phyloP scores from a whole-genome alignment of 2,329 filamentous ascomycete species.

The Arthrobotrys entomopaga region DNA sequence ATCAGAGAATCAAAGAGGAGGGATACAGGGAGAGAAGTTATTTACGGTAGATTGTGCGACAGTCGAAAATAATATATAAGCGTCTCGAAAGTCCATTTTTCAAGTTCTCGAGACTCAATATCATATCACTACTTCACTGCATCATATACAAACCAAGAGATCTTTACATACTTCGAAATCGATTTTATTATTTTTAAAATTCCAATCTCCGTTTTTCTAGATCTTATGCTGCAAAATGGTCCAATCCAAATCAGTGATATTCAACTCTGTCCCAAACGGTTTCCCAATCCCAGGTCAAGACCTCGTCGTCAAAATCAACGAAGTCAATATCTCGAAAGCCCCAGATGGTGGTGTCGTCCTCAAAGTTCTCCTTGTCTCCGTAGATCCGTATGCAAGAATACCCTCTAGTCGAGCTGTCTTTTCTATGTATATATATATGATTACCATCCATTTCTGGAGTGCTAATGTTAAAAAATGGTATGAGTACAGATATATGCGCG shows the following conservation, averaged over 20 bases:
- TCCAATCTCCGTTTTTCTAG: conserved; percentile 10
- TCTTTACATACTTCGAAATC: too few species aligned
- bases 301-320: conserved; percentile 72
- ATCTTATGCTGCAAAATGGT: conserved; percentile 38
- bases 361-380: conserved; percentile 77
- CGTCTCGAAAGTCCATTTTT: too few species aligned
- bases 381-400: conserved; percentile 70
- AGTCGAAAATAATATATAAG: too few species aligned
- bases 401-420: neutral
- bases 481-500: conserved; percentile 73
- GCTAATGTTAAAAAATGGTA: conserved; percentile 5
- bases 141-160: too few species aligned
- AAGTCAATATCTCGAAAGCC: conserved; percentile 73
- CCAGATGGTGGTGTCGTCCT: conserved; percentile 74
- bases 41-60: too few species aligned
- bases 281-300: conserved; percentile 77
- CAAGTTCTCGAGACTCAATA: too few species aligned
- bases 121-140: too few species aligned
- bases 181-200: too few species aligned
- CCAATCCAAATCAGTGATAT: conserved; percentile 46
- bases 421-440: too few species aligned
- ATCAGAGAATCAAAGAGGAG: too few species aligned
- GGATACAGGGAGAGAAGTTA: too few species aligned
- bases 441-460: neutral
- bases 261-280: conserved; percentile 31